phyloP scores from a whole-genome alignment of 345 rosid genomes.

The Lumnitzera racemosa region DNA sequence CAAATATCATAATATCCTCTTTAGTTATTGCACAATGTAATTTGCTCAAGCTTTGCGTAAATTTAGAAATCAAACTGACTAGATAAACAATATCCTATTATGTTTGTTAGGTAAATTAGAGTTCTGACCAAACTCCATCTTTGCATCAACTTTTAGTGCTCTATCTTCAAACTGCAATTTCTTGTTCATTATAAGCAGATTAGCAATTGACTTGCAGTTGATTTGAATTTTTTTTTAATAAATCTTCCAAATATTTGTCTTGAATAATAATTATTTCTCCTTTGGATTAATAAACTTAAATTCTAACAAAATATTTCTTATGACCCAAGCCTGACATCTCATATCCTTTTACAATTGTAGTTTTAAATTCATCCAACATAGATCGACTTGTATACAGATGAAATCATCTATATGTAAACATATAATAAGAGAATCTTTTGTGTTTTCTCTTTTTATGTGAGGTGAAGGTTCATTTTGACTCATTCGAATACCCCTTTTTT shows the following conservation, averaged over 20 bases:
- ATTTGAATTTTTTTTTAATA: slow-evolving; percentile 3
- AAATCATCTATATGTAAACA: background rate
- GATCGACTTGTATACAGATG: background rate
- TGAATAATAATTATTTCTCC: slow-evolving; percentile 3
- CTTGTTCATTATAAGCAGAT: background rate
- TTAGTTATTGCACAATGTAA: background rate
- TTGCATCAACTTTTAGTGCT: background rate
- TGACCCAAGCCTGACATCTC: slow-evolving; percentile 6
- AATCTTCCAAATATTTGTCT: background rate
- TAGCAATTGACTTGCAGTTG: background rate
- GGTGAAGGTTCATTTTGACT: background rate
- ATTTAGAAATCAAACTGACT: slow-evolving; percentile 1
- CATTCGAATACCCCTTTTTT: background rate
- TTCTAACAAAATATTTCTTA: background rate
- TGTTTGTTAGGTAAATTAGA: slow-evolving; percentile 4
- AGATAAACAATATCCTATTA: background rate
- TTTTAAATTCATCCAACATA: slow-evolving; percentile 4
- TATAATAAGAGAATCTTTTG: background rate
- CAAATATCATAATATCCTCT: background rate
- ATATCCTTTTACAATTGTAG: background rate
- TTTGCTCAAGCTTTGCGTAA: background rate
- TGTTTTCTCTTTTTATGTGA: slow-evolving; percentile 1
- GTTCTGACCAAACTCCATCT: slow-evolving; percentile 4
- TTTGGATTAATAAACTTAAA: slow-evolving; percentile 8
- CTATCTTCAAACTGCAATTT: background rate